Evolutionary conservation across 2,329 filamentous ascomycete genomes (phyloP), one percentile per base, ranked within the genome.

Genomic region (Westerdykella ornata): DNA sequence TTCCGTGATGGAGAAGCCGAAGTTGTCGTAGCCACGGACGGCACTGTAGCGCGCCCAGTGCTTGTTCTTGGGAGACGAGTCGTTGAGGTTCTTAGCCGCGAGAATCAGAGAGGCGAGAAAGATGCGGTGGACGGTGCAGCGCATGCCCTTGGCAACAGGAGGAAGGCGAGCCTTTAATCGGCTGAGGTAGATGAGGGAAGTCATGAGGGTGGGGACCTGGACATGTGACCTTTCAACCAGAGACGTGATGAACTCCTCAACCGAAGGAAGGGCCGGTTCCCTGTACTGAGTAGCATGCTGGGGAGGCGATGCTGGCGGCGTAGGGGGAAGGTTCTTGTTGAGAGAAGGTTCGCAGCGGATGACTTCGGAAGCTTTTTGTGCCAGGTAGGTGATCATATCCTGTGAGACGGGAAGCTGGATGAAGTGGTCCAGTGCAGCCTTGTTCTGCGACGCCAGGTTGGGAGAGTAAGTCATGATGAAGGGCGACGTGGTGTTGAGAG

Each of bases 61-160:
- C 81, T 97, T 97, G 80, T 98, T 98, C 82, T 97, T 97, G 49
- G 92, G 92, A 11, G 88, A 96, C 47, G 88, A 95, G 75, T 97
- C 92, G 68, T 98, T 97, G 55, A 97, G 78, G 68, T 96, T 96
- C 81, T 98, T 98, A 56, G 92, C 90, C 1, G 92, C 82, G 37
- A 83, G 72, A 61, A 92, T 92, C 52, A 90, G 81, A 13, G 85
- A 75, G 32, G 87, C 90, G 37, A 98, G 78, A 72, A 98, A 97
- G 75, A 98, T 97, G 58, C 92, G 85, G 74, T 98, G 92, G 35
- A 90, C 88, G 17, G 92, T 97, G 75, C 92, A 97, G 57, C 85
- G 83, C 71, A 97, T 87, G 51, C 92, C 92, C 72, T 95, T 95
- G 56, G 92, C 90, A 63, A 95, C 88, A 44, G 90, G 86, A 53